Percentiles rank a stretch among this genome's conserved stretches.
These are phyloP conservation scores for Pseudonitzschia multiseries DNA, from an alignment of 108 stramenopile genomes.

Conservation along the genomic window DNA sequence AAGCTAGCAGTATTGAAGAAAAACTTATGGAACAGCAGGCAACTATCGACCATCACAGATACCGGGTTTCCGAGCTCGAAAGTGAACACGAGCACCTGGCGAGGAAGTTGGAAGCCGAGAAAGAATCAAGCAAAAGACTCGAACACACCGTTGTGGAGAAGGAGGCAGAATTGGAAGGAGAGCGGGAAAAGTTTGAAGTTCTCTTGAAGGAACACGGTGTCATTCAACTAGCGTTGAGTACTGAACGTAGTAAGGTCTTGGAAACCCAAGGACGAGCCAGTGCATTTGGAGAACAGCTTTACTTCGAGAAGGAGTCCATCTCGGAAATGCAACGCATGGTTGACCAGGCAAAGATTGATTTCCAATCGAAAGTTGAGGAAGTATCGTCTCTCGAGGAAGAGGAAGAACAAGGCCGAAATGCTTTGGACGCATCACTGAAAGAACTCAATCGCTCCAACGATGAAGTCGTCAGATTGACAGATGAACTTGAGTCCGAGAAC, in stretches of 20 bases:
- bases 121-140: constrained; percentile 16
- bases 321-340: constrained; percentile 15
- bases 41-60: constrained; percentile 18
- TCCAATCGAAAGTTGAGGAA: constrained; percentile 16
- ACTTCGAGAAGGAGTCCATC: constrained; percentile 3
- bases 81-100: constrained; percentile 13
- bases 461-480: not conserved
- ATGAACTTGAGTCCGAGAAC: not conserved
- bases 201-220: constrained; percentile 27
- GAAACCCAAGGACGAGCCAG: not conserved
- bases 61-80: constrained; percentile 27
- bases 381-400: constrained; percentile 13
- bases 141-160: constrained; percentile 14
- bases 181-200: constrained; percentile 21
- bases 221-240: constrained; percentile 1
- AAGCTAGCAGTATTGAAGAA: constrained; percentile 9
- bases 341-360: constrained; percentile 17
- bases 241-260: constrained; percentile 10
- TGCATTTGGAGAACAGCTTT: not conserved
- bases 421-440: not conserved
- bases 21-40: constrained; percentile 22
- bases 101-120: constrained; percentile 13
- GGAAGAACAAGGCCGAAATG: constrained; percentile 3
- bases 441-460: constrained; percentile 2
- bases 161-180: constrained; percentile 19